Percentiles rank a stretch among this genome's conserved stretches.
phyloP scores from a whole-genome alignment of 371 early-diverging fungal species.

The Apophysomyces sp. region DNA sequence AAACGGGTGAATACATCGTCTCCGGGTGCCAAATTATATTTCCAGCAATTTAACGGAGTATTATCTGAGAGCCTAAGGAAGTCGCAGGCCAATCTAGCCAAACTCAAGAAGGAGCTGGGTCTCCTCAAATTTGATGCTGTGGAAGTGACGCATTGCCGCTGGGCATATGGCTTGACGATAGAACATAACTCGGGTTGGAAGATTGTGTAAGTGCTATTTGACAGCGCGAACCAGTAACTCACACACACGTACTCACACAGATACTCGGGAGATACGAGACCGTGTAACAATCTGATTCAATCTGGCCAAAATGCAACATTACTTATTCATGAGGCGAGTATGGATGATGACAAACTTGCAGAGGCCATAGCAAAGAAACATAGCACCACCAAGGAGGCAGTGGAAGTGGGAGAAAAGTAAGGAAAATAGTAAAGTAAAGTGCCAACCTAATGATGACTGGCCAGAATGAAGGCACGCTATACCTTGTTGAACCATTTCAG shows the following conservation, averaged over 20 bases:
- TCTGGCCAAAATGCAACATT: slow-evolving; percentile 76
- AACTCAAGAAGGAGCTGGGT: slow-evolving; percentile 46
- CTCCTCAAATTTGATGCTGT: slow-evolving; percentile 60
- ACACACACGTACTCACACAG: slow-evolving; percentile 17
- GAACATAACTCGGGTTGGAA: slow-evolving; percentile 68
- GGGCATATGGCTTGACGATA: slow-evolving; percentile 76
- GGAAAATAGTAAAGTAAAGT: neutral
- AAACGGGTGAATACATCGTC: too few species aligned
- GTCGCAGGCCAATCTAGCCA: slow-evolving; percentile 17
- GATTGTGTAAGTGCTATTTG: slow-evolving; percentile 47
- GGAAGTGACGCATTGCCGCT: slow-evolving; percentile 79
- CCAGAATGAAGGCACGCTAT: slow-evolving; percentile 76
- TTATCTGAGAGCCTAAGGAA: too few species aligned
- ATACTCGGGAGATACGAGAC: slow-evolving; percentile 98
- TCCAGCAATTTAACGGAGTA: too few species aligned
- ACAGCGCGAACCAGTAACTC: neutral
- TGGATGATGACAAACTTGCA: slow-evolving; percentile 77
- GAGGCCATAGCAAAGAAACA: slow-evolving; percentile 91
- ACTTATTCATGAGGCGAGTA: slow-evolving; percentile 97
- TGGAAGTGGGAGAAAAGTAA: slow-evolving; percentile 73
- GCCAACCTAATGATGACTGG: neutral
- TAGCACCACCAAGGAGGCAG: slow-evolving; percentile 89
- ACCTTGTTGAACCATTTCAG: slow-evolving; percentile 97
- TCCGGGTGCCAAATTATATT: too few species aligned
- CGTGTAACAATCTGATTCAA: slow-evolving; percentile 72